phyloP scores from a whole-genome alignment of 345 rosid species.

The Aethionema arabicum region DNA sequence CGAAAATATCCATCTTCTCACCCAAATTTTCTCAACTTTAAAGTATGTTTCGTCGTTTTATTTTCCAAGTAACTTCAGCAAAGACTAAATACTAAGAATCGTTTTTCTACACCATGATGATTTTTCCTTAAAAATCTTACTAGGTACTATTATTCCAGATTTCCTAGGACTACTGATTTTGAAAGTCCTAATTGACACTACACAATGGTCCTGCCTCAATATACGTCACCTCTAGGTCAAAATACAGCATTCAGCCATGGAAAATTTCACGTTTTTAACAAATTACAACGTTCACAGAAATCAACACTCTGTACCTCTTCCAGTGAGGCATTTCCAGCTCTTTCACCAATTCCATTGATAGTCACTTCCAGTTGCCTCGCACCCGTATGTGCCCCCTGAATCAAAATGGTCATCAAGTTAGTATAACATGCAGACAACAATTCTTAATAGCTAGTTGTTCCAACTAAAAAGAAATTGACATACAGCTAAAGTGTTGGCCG shows the following conservation, averaged over 20 bases:
- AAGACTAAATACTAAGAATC: slow-evolving; percentile 15
- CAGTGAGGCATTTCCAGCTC: slow-evolving; percentile 98
- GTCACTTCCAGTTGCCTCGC: slow-evolving; percentile 97
- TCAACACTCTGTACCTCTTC: slow-evolving; percentile 69
- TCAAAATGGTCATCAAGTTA: slow-evolving; percentile 24
- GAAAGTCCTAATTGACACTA: slow-evolving; percentile 2
- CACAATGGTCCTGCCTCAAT: slow-evolving; percentile 10
- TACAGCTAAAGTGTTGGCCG: slow-evolving; percentile 94
- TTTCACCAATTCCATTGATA: slow-evolving; percentile 94
- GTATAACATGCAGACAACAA: slow-evolving; percentile 10
- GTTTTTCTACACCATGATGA: background rate
- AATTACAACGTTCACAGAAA: background rate
- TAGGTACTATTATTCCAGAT: background rate
- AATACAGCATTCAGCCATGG: background rate
- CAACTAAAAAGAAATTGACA: slow-evolving; percentile 5
- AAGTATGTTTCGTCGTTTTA: background rate
- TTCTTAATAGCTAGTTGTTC: background rate
- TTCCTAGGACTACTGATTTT: slow-evolving; percentile 3
- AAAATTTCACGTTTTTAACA: slow-evolving; percentile 6
- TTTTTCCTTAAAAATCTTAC: background rate
- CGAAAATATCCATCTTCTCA: background rate
- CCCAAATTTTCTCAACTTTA: background rate
- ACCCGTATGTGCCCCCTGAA: slow-evolving; percentile 87
- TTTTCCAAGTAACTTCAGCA: slow-evolving; percentile 12
- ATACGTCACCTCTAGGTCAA: background rate